A percentile compares a stretch with the other conserved stretches of the same genome.
Conservation (phyloP, 768 basidiomycete genomes). For the Pleurotus eryngii region DNA sequence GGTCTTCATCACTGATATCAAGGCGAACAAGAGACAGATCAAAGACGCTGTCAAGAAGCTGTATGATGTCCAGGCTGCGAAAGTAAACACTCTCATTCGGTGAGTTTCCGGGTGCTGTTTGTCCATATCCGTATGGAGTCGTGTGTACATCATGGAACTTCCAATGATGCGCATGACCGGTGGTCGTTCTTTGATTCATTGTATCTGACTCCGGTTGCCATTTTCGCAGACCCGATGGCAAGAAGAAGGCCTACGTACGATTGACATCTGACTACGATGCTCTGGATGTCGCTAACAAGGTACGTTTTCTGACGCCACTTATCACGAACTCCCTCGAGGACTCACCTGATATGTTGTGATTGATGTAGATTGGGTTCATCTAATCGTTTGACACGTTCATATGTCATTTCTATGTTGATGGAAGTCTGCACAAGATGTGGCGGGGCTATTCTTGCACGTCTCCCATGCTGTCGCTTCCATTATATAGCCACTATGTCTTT, state of each 20-base stretch:
- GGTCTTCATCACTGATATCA: constrained; percentile 95
- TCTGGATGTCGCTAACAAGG: constrained; percentile 97
- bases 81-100: constrained; percentile 98
- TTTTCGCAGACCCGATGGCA: constrained; percentile 80
- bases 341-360: neutral
- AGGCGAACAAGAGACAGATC: constrained; percentile 97
- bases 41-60: constrained; percentile 99
- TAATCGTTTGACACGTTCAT: constrained; percentile 34
- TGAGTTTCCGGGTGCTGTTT: constrained; percentile 31
- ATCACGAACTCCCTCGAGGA: neutral
- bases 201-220: neutral
- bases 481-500: neutral
- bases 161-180: neutral
- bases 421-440: neutral
- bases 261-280: constrained; percentile 96
- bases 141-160: too few relatives aligned
- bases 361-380: constrained; percentile 85
- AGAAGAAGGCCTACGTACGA: constrained; percentile 99
- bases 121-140: neutral
- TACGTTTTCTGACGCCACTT: constrained; percentile 25
- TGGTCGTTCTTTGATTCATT: neutral
- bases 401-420: neutral
- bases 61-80: constrained; percentile 94
- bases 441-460: neutral
- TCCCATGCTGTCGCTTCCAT: neutral